A percentile compares a stretch with the other conserved stretches of the same genome.
Evolutionary conservation across 1,284 basidiomycete species (phyloP).

Genomic region (Papiliotrema nemorosa): DNA sequence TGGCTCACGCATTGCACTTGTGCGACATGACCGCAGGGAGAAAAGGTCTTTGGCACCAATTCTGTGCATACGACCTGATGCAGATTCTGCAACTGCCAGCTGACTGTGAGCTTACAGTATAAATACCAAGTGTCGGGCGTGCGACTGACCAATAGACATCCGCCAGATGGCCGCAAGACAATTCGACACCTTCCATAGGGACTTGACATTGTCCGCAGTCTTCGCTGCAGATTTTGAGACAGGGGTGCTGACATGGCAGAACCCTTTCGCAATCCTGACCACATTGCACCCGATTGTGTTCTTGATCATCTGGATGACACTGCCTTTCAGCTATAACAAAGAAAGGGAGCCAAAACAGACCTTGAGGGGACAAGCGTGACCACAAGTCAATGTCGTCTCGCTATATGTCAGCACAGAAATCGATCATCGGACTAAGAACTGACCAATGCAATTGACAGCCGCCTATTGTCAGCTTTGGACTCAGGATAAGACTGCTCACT

Average conservation of each 20-base stretch:
- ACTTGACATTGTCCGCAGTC: constrained; percentile 61
- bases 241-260: constrained; percentile 59
- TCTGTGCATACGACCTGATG: too few relatives aligned
- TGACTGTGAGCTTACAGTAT: constrained; percentile 28
- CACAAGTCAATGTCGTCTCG: constrained; percentile 55
- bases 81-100: constrained; percentile 56
- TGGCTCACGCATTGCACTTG: constrained; percentile 48
- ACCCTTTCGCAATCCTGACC: constrained; percentile 56
- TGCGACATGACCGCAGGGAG: too few relatives aligned
- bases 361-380: constrained; percentile 64
- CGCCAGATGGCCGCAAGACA: constrained; percentile 64
- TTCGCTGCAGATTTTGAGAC: constrained; percentile 56
- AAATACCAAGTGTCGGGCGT: not conserved
- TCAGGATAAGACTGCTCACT: constrained; percentile 46
- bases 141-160: constrained; percentile 57
- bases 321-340: constrained; percentile 28
- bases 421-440: not conserved
- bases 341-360: constrained; percentile 37
- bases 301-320: constrained; percentile 65
- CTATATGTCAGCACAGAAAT: constrained; percentile 35
- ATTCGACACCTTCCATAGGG: constrained; percentile 51
- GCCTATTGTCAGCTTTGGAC: constrained; percentile 2
- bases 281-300: constrained; percentile 57
- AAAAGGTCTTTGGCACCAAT: too few relatives aligned
- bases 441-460: constrained; percentile 61